Evolutionary conservation across 2,329 filamentous ascomycete species (phyloP).

Genomic region (Diplodia seriata): DNA sequence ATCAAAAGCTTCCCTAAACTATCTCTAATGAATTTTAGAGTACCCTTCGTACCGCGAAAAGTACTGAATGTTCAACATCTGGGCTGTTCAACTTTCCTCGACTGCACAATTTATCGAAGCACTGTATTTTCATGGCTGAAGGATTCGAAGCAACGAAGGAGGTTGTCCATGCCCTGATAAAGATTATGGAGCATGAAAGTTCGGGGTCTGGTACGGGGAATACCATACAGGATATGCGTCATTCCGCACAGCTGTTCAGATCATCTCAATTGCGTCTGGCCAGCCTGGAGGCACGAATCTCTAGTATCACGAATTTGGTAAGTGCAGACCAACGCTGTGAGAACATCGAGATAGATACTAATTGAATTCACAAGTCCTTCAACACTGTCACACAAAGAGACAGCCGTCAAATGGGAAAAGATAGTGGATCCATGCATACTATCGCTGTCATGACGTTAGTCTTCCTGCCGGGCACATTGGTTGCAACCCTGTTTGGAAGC

Average conservation of each 20-base stretch:
- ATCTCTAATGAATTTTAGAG: constrained; percentile 34
- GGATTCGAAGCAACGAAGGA: constrained; percentile 42
- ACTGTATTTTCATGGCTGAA: constrained; percentile 48
- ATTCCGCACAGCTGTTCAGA: not conserved
- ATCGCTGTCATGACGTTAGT: not conserved
- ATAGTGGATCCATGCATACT: not conserved
- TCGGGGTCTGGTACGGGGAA: not conserved
- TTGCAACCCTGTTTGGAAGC: not conserved
- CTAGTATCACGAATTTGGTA: not conserved
- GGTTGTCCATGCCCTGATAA: constrained; percentile 39
- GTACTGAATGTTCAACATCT: constrained; percentile 33
- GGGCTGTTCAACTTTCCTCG: constrained; percentile 40
- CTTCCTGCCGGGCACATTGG: not conserved
- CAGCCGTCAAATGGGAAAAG: not conserved
- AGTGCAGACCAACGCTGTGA: not conserved
- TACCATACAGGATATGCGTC: not conserved
- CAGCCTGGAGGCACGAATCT: not conserved
- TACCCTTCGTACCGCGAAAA: constrained; percentile 37
- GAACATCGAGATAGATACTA: not conserved
- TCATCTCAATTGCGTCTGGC: not conserved
- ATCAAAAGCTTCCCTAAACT: not conserved
- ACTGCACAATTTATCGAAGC: constrained; percentile 50
- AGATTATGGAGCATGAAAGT: not conserved
- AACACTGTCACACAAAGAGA: not conserved
- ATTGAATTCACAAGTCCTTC: not conserved